Base-by-base conservation (phyloP, 192 early-diverging fungal genomes). In the Coemansia guatemalensis region DNA sequence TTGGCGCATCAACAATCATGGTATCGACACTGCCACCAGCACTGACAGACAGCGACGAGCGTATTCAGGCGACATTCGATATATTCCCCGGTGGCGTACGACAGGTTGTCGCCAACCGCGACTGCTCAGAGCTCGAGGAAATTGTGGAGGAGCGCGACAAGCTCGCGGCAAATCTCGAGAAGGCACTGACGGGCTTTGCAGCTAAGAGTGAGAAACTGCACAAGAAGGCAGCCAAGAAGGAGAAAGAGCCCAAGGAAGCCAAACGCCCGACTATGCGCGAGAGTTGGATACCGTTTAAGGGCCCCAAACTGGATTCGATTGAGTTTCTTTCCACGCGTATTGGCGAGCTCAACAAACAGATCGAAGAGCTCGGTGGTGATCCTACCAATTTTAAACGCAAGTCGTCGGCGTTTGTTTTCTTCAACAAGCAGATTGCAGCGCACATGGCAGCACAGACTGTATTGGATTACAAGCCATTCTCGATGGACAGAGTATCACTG, bases 391-490 rank as follows among this genome's bases (percentile, higher is more conserved):
- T 73, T 54, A 68, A 73, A 41, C 82, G 82, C 21, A 74, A 87
- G 64, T 86, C 86, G 29, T 88, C 91, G n/a, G 93, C 93, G 1
- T 95, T 97, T 82, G 86, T 97, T 24, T 84, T 93, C 58, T 97
- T 97, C 81, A 81, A 84, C 57, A 84, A 87, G 60, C 87, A 92
- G 60, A 82, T 89, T 27, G 86, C 88, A 3, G 89, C 95, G 4
- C 93, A 97, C 55, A 87, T 93, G 78, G 93, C 93, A 8, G 85
- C 87, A 6, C 87, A 89, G 53, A 81, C 84, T 0, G 81, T 91
- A 8, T 68, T 91, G 20, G 81, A 91, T 72, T 82, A 87, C 48
- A 83, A 75, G 60, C 86, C 88, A 7, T 74, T 89, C 47, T 75
- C 73, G 12, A 92, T 94, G 90, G 73, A 76, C 48, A 83, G 86